Evolutionary conservation across 306 rosid species (phyloP), one percentile per base, ranked within the genome.

Genomic region (Leucaena leucocephala): DNA sequence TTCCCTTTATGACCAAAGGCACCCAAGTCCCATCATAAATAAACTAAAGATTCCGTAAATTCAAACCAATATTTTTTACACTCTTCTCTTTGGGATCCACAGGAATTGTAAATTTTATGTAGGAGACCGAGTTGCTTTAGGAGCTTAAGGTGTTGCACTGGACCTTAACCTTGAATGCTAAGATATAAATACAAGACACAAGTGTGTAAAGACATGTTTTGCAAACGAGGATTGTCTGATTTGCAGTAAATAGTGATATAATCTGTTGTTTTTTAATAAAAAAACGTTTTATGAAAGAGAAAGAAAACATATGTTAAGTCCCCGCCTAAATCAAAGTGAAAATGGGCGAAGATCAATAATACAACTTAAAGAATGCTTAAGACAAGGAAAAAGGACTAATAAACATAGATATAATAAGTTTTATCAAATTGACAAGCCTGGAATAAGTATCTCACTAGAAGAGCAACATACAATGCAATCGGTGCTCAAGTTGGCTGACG

Each of bases 401-500:
- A 55, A 15, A 46, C 52, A 70, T 33, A 27, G 42, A 33, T 34
- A 34, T 6, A 21, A 68, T 15, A 46, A 27, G 75, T 27, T 54
- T 14, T 46, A 33, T 46, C 17, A 63, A 82, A 70, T 50, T 82
- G 62, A 67, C 46, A 61, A 40, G 61, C 73, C 65, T 49, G 44
- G 63, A 75, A 19, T 72, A 83, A 80, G 68, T 36, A 76, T 80
- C 75, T 73, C 63, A 80, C 27, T 10, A 61, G 71, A 52, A 36
- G 33, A 66, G 83, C 77, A 74, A 87, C 96, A 43, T 92, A 94
- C 97, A 86, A 72, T 84, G 90, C 78, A 92, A 83, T 65, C 92
- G 91, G 22, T 27, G 90, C 81, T 94, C 92, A 43, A 94, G 91
- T 88, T 91, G 89, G 87, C 87, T 85, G 84, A 94, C 90, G 65